Evolutionary conservation across 2,329 filamentous ascomycete species (phyloP).

Genomic region (Teratosphaeria gauchensis): DNA sequence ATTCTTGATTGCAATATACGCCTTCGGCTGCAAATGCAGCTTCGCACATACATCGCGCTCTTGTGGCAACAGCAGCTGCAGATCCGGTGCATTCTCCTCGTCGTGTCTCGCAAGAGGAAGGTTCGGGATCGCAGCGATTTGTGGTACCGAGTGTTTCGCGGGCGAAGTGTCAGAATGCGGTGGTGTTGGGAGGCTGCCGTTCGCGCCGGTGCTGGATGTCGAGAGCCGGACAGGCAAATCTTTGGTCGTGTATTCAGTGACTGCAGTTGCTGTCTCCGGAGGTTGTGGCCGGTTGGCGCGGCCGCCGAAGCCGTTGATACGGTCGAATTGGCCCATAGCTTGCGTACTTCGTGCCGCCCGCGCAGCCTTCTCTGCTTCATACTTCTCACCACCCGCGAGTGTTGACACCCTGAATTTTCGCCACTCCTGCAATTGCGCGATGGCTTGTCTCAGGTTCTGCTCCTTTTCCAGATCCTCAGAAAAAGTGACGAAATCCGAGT

Average conservation of each 20-base stretch:
- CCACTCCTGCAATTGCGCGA: slow-evolving; percentile 89
- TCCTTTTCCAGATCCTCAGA: slow-evolving; percentile 81
- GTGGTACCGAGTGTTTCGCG: slow-evolving; percentile 17
- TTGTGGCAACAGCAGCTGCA: slow-evolving; percentile 75
- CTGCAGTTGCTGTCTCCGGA: slow-evolving; percentile 20
- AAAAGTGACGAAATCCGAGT: slow-evolving; percentile 77
- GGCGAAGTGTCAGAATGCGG: slow-evolving; percentile 6
- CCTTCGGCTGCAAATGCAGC: slow-evolving; percentile 80
- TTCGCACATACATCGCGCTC: slow-evolving; percentile 80
- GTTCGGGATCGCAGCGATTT: slow-evolving; percentile 29
- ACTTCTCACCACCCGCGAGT: slow-evolving; percentile 78
- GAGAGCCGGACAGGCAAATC: slow-evolving; percentile 23
- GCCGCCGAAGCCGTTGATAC: slow-evolving; percentile 18
- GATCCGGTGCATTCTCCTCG: slow-evolving; percentile 67
- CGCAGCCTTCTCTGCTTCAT: slow-evolving; percentile 75
- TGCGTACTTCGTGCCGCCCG: slow-evolving; percentile 51
- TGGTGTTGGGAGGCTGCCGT: slow-evolving; percentile 30
- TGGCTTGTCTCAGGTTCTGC: slow-evolving; percentile 81
- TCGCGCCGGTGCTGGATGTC: slow-evolving; percentile 21
- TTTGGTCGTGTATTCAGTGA: slow-evolving; percentile 24
- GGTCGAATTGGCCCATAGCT: slow-evolving; percentile 20
- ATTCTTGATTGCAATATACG: slow-evolving; percentile 91
- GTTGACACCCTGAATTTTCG: slow-evolving; percentile 74
- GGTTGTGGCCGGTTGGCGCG: slow-evolving; percentile 15
- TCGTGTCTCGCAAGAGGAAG: slow-evolving; percentile 57